Conservation (phyloP, 2,329 filamentous ascomycete genomes). For the Fusarium guadeloupense region DNA sequence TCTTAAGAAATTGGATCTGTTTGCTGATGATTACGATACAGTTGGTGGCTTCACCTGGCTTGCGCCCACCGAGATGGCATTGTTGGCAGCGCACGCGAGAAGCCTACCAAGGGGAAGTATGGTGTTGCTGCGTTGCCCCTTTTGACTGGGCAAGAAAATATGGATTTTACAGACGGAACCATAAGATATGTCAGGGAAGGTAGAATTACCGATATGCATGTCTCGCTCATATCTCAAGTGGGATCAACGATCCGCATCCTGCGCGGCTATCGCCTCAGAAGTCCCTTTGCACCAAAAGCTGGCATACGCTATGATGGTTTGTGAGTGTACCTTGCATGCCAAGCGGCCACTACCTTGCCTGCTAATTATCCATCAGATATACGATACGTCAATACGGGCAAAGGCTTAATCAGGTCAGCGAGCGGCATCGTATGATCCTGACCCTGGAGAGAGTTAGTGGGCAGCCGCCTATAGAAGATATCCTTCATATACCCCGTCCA, state of each 20-base stretch:
- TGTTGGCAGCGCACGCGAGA: slow-evolving; percentile 55
- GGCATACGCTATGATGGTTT: slow-evolving; percentile 68
- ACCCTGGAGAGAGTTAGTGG: slow-evolving; percentile 55
- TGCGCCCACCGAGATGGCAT: slow-evolving; percentile 67
- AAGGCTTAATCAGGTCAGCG: slow-evolving; percentile 42
- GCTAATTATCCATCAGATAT: slow-evolving; percentile 52
- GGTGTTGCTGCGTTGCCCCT: slow-evolving; percentile 60
- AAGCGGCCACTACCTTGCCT: neutral
- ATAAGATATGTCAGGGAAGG: slow-evolving; percentile 59
- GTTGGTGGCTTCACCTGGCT: slow-evolving; percentile 67
- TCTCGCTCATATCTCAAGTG: slow-evolving; percentile 59
- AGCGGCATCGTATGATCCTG: slow-evolving; percentile 56
- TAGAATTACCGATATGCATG: slow-evolving; percentile 55
- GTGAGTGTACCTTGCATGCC: slow-evolving; percentile 48
- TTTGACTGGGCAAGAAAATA: slow-evolving; percentile 60
- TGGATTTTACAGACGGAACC: slow-evolving; percentile 42
- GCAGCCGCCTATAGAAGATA: slow-evolving; percentile 54
- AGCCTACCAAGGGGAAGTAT: slow-evolving; percentile 57
- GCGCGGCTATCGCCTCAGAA: slow-evolving; percentile 60
- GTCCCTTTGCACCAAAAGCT: slow-evolving; percentile 59
- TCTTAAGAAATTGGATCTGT: too few relatives aligned
- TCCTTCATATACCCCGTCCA: slow-evolving; percentile 59
- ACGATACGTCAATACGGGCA: slow-evolving; percentile 57
- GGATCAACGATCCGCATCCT: slow-evolving; percentile 63
- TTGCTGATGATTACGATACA: slow-evolving; percentile 44